Conservation (phyloP, 2,329 filamentous ascomycete genomes). For the Pleomassaria siparia region DNA sequence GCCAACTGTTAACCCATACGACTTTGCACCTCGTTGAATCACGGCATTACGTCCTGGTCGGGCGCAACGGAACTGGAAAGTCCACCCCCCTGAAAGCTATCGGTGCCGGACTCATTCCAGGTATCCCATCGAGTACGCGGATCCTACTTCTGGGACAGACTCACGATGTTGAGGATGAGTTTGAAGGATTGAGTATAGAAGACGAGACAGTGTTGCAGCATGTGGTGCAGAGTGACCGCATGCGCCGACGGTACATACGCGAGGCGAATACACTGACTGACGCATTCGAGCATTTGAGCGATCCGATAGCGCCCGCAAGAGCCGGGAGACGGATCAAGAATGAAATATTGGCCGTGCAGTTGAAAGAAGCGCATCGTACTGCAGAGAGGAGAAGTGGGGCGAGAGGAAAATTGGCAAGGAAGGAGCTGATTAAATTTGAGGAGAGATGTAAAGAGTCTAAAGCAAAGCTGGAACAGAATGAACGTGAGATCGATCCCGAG, state of each 20-base stretch:
- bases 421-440: constrained; percentile 70
- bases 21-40: constrained; percentile 72
- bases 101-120: constrained; percentile 75
- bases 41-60: constrained; percentile 74
- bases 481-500: constrained; percentile 59
- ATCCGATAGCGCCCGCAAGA: constrained; percentile 60
- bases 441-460: constrained; percentile 63
- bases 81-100: constrained; percentile 77
- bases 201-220: constrained; percentile 62
- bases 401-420: constrained; percentile 73
- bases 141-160: constrained; percentile 43
- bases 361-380: constrained; percentile 72
- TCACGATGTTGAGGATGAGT: constrained; percentile 33
- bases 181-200: constrained; percentile 24
- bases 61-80: constrained; percentile 81
- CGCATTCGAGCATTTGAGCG: constrained; percentile 58
- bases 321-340: constrained; percentile 65
- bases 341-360: constrained; percentile 61
- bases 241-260: constrained; percentile 58
- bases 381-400: constrained; percentile 74
- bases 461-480: constrained; percentile 52
- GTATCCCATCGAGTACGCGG: constrained; percentile 46
- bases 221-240: constrained; percentile 59
- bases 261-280: constrained; percentile 64
- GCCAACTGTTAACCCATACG: constrained; percentile 70